Evolutionary conservation across 495 filamentous ascomycete genomes (phyloP), one percentile per base, ranked within the genome.

Genomic region (Penicillium lagena): DNA sequence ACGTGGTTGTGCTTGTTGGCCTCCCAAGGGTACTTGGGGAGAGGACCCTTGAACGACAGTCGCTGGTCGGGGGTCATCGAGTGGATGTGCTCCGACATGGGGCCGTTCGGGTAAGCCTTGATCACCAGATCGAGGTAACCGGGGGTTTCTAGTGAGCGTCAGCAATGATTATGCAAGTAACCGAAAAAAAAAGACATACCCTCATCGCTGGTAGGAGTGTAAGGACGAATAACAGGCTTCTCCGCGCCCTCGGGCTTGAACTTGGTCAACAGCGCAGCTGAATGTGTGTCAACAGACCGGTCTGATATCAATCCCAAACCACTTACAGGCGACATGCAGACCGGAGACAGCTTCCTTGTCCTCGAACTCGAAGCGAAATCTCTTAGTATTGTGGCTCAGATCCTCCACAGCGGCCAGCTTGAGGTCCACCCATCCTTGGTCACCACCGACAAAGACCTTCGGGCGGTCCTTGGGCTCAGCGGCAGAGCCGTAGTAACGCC

Each of bases 1-100:
- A 98, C 83, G 70, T 96, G 90, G 30, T 86, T 70, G 71, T 97
- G 93, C 82, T 95, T 96, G 76, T 98, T 98, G 49, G 86, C 54
- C 34, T 78, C 59, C 90, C 89, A 97, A 17, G 80, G 73, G 70
- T 96, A 98, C 70, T 98, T 98, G 46, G 89, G 86, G 12, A 98
- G 78, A 1, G 93, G 93, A 12, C 93, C 93, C 74, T 98, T 98
- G 74, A 97, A 79, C 30, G 88, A 81, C 37, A 98, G 79, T 30
- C 74, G 70, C 64, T 97, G 81, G 53, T 86, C 83, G 43, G 83
- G 80, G 29, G 72, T 72, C 87, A 98, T 79, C 52, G 75, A 76
- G 72, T 96, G 90, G 12, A 98, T 40, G 67, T 96, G 85, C 46
- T 81, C 77, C 40, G 83, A 89, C 94, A 98, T 97, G 36, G 89